Evolutionary conservation across 768 basidiomycete genomes (phyloP).

Genomic region (Tulasnella sp.): DNA sequence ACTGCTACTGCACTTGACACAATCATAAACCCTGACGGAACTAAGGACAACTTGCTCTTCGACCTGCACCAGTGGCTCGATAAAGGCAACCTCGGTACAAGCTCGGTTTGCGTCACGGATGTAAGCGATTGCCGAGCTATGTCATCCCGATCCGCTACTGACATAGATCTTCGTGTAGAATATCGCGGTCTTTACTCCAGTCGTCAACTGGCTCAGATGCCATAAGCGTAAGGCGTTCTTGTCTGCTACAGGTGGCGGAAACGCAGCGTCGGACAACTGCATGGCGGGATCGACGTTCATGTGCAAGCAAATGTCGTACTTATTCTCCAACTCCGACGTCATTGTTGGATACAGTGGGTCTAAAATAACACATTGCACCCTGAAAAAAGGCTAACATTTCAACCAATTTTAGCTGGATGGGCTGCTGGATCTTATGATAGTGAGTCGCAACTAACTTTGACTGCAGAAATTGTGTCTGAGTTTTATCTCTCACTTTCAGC

Average conservation of each 20-base stretch:
- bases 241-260: slow-evolving; percentile 30
- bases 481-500: background rate
- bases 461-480: background rate
- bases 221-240: slow-evolving; percentile 29
- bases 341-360: slow-evolving; percentile 25
- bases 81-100: slow-evolving; percentile 51
- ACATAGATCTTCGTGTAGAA: background rate
- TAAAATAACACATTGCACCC: background rate
- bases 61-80: slow-evolving; percentile 51
- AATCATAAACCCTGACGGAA: slow-evolving; percentile 51
- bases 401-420: slow-evolving; percentile 21
- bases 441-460: background rate
- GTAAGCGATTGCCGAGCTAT: background rate
- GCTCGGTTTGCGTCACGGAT: slow-evolving; percentile 50
- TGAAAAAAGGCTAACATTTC: background rate
- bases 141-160: background rate
- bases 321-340: slow-evolving; percentile 30
- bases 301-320: slow-evolving; percentile 24
- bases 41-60: slow-evolving; percentile 48
- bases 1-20: slow-evolving; percentile 48
- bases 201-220: slow-evolving; percentile 25
- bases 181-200: background rate
- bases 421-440: slow-evolving; percentile 27
- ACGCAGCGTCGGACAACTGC: slow-evolving; percentile 8
- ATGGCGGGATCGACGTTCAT: background rate